Evolutionary conservation across 129 eudicot genomes (phyloP).

Genomic region (Calendula officinalis): DNA sequence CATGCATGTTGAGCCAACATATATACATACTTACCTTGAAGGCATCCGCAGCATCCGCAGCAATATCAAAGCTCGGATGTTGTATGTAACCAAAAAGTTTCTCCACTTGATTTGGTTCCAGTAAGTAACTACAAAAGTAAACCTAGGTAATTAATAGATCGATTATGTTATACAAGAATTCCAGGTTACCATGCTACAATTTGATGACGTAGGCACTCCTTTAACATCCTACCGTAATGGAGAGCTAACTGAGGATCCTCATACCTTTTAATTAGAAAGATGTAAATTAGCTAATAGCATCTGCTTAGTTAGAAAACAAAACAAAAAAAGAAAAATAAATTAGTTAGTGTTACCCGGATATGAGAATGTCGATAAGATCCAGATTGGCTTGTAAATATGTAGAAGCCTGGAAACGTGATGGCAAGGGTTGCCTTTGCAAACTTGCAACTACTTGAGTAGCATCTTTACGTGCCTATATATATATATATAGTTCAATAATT

Average conservation of each 20-base stretch:
- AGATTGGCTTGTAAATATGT: constrained; percentile 62
- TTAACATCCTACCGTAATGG: constrained; percentile 76
- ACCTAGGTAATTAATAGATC: not conserved
- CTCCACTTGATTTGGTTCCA: constrained; percentile 55
- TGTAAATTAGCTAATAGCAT: no score
- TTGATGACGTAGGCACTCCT: constrained; percentile 84
- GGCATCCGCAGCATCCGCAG: constrained; percentile 73
- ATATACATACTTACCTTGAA: constrained; percentile 49
- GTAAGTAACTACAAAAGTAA: constrained; percentile 45
- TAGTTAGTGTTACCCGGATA: constrained; percentile 45
- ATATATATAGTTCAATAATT: not conserved
- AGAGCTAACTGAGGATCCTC: constrained; percentile 58
- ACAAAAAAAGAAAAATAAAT: no score
- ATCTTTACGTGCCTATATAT: constrained; percentile 63
- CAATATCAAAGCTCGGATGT: constrained; percentile 76
- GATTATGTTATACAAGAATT: no score
- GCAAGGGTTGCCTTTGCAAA: constrained; percentile 76
- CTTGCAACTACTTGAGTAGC: constrained; percentile 76
- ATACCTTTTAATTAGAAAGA: constrained; percentile 37
- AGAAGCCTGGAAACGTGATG: constrained; percentile 61
- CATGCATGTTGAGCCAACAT: no score
- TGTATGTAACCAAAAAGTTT: constrained; percentile 70
- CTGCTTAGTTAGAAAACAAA: not conserved
- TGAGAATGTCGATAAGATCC: constrained; percentile 59
- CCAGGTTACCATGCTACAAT: constrained; percentile 59